phyloP scores from a whole-genome alignment of 371 early-diverging fungal species.

The Mortierella sp. region DNA sequence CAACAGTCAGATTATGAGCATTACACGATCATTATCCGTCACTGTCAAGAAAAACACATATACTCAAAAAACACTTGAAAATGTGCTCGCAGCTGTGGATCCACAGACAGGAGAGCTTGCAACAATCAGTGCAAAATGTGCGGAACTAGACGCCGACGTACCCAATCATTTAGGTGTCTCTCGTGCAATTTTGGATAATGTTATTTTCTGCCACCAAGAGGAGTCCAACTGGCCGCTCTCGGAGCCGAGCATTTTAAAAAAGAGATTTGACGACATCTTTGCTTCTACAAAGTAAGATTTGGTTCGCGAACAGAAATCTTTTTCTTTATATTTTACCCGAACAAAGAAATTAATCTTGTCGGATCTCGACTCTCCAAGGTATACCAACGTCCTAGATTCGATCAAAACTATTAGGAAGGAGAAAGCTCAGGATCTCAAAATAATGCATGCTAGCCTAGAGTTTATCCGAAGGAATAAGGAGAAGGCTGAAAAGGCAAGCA shows the following conservation, averaged over 20 bases:
- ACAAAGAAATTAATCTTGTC: neutral
- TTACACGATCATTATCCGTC: constrained; percentile 84
- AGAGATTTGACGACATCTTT: constrained; percentile 99
- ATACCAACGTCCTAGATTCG: constrained; percentile 92
- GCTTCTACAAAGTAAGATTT: constrained; percentile 81
- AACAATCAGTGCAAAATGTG: constrained; percentile 84
- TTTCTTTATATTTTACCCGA: constrained; percentile 10
- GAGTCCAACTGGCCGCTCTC: constrained; percentile 98
- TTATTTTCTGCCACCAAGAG: constrained; percentile 99
- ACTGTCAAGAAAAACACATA: constrained; percentile 76
- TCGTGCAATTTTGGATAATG: constrained; percentile 96
- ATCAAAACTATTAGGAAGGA: constrained; percentile 88
- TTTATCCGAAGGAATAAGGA: constrained; percentile 77
- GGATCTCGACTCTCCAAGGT: constrained; percentile 60
- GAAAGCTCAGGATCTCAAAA: constrained; percentile 71
- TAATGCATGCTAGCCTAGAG: constrained; percentile 75
- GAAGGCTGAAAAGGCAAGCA: constrained; percentile 77
- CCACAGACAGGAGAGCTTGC: constrained; percentile 72
- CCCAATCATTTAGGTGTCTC: constrained; percentile 92
- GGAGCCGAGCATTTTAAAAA: constrained; percentile 94
- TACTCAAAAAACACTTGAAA: constrained; percentile 92
- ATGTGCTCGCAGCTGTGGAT: constrained; percentile 73
- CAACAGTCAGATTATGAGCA: constrained; percentile 80
- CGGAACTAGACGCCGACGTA: constrained; percentile 92
- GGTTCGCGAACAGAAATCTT: constrained; percentile 23